Conservation (phyloP, 768 basidiomycete species). For the Naganishia friedmannii region DNA sequence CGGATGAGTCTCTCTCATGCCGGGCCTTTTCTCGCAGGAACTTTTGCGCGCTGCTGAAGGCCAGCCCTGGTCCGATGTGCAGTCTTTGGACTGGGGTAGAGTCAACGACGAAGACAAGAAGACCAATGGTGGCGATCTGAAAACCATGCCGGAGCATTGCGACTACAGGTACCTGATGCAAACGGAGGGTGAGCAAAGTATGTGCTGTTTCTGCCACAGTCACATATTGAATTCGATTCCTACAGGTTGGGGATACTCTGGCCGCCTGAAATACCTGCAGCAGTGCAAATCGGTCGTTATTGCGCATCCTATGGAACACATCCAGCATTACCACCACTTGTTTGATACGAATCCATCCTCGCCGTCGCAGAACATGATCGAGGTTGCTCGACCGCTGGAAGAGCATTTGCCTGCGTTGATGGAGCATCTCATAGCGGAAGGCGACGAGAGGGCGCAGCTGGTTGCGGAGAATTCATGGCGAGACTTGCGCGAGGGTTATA, state of each 20-base stretch:
- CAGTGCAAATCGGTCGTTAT: slow-evolving; percentile 39
- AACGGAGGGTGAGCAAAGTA: slow-evolving; percentile 37
- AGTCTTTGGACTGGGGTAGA: slow-evolving; percentile 40
- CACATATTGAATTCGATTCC: not conserved
- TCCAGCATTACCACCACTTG: slow-evolving; percentile 43
- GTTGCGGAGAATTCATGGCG: slow-evolving; percentile 38
- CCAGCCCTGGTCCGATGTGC: slow-evolving; percentile 43
- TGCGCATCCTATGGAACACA: slow-evolving; percentile 36
- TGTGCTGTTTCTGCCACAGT: not conserved
- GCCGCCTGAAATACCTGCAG: slow-evolving; percentile 45
- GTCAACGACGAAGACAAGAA: slow-evolving; percentile 36
- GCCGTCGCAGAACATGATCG: slow-evolving; percentile 38
- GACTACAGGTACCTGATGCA: slow-evolving; percentile 44
- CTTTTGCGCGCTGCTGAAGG: slow-evolving; percentile 35
- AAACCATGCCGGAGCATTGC: slow-evolving; percentile 41
- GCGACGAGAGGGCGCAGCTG: slow-evolving; percentile 31
- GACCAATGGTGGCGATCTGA: slow-evolving; percentile 37
- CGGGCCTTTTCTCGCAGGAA: slow-evolving; percentile 27
- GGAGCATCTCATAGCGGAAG: slow-evolving; percentile 32
- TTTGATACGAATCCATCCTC: slow-evolving; percentile 31
- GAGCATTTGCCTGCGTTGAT: slow-evolving; percentile 36
- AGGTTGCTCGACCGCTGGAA: slow-evolving; percentile 36
- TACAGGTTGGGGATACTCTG: slow-evolving; percentile 43
- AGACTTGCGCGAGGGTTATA: slow-evolving; percentile 35
- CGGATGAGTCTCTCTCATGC: not conserved